Evolutionary conservation across 495 filamentous ascomycete species (phyloP), one percentile per base, ranked within the genome.

Genomic region (Penicillium turbatum): DNA sequence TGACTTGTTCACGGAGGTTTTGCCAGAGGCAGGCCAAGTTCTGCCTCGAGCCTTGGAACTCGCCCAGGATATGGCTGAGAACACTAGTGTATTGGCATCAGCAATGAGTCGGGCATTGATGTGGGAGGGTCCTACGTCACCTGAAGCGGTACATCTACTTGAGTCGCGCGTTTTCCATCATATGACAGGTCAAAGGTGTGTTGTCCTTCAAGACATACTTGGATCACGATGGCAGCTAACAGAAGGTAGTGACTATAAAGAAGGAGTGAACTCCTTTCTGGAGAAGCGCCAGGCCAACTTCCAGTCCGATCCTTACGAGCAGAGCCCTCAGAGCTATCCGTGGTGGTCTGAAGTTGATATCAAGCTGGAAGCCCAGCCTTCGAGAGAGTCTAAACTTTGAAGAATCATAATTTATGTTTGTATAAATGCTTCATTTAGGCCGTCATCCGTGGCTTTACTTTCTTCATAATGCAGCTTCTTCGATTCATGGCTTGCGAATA

Each of bases 91-190:
- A 0, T 73, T 84, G 24, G 70, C 72, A 34, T 78, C 75, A 16
- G 65, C 70, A 27, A 63, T 82, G 57, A 82, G 82, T 73, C 69
- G 68, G 44, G 76, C 82, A 44, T 50, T 84, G 65, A 76, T 85
- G 72, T 84, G 75, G 64, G 68, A 79, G 31, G 71, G 75, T 34
- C 70, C 72, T 4, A 63, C 60, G 1, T 73, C 65, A 17, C 72
- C 82, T 5, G 82, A 86, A 60, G 79, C 70, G 17, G 70, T 74
- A 34, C 81, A 84, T 71, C 59, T 83, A 44, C 65, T 84, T 9
- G 78, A 85, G 62, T 79, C 74, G 51, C 71, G 70, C 60, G 59
- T 85, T 19, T 69, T 84, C 53, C 77, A 73, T 52, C 78, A 79
- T 57, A 61, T 84, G 54, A 79, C 82, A 63, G 57, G 66, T 7